Evolutionary conservation across 352 stramenopile species (phyloP).

Genomic region (Globisporangium recalcitrans): DNA sequence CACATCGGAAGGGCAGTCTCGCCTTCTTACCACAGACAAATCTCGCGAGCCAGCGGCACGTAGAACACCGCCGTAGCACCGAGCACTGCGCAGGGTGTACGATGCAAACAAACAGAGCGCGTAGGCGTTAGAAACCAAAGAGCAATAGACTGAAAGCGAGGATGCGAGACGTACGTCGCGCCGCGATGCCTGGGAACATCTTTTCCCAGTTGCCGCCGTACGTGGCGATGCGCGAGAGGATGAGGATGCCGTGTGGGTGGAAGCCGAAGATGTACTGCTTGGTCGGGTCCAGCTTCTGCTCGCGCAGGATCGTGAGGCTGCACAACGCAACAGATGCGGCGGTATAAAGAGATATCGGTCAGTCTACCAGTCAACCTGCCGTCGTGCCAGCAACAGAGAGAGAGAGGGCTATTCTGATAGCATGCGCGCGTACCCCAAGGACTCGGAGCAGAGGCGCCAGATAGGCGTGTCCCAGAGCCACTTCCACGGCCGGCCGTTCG

Average conservation of each 20-base stretch:
- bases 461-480: conserved; percentile 24
- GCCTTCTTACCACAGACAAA: conserved; percentile 15
- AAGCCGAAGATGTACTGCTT: conserved; percentile 38
- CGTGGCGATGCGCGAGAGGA: conserved; percentile 33
- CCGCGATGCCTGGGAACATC: conserved; percentile 32
- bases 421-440: background rate
- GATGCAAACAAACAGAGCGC: no score
- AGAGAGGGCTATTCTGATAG: no score
- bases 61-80: conserved; percentile 17
- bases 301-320: conserved; percentile 14
- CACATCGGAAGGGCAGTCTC: no score
- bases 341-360: no score
- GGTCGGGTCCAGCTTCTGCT: conserved; percentile 24
- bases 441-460: conserved; percentile 21
- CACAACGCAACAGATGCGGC: no score
- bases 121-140: no score
- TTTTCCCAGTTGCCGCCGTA: conserved; percentile 36
- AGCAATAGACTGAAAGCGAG: no score
- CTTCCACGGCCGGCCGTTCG: conserved; percentile 32
- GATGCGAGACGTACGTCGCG: background rate
- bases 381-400: no score
- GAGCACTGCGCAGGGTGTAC: conserved; percentile 8
- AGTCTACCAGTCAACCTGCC: no score
- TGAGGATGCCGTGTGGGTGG: conserved; percentile 42
- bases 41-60: conserved; percentile 18